A percentile compares a stretch with the other conserved stretches of the same genome.
Conservation (phyloP, 2,329 filamentous ascomycete species). For the Trichoderma afroharzianum region DNA sequence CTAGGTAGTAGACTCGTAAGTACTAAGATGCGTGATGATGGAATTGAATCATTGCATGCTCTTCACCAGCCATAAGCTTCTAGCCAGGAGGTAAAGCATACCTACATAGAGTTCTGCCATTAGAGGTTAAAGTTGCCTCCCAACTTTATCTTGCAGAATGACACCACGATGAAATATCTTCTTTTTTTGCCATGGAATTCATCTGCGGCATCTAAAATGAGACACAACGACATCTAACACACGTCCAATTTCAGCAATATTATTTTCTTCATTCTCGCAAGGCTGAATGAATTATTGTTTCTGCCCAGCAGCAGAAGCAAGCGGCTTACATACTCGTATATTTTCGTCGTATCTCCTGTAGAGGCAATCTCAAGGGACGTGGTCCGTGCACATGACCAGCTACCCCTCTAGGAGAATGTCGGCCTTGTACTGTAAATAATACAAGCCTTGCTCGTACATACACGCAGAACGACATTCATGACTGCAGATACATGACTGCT, state of each 20-base stretch:
- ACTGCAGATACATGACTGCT: neutral
- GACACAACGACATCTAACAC: neutral
- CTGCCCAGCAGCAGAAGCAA: neutral
- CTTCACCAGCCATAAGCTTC: neutral
- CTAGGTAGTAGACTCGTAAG: too few species aligned
- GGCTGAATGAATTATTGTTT: neutral
- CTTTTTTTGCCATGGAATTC: neutral
- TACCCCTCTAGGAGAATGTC: constrained; percentile 15
- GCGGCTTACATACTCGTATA: neutral
- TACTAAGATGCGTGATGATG: neutral
- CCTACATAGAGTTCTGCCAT: neutral
- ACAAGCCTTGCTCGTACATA: neutral
- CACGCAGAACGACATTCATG: neutral
- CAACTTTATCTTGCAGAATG: neutral
- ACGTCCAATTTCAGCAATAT: neutral
- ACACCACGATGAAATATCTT: neutral
- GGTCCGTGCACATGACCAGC: constrained; percentile 20
- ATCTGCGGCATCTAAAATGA: neutral
- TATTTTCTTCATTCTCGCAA: neutral
- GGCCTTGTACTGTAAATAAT: neutral
- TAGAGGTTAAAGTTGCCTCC: neutral
- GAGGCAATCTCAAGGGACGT: neutral
- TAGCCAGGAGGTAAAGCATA: neutral
- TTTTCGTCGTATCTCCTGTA: neutral
- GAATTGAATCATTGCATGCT: neutral